Evolutionary conservation across 2,329 filamentous ascomycete species (phyloP), one percentile per base, ranked within the genome.

Genomic region (Xylaria digitata): DNA sequence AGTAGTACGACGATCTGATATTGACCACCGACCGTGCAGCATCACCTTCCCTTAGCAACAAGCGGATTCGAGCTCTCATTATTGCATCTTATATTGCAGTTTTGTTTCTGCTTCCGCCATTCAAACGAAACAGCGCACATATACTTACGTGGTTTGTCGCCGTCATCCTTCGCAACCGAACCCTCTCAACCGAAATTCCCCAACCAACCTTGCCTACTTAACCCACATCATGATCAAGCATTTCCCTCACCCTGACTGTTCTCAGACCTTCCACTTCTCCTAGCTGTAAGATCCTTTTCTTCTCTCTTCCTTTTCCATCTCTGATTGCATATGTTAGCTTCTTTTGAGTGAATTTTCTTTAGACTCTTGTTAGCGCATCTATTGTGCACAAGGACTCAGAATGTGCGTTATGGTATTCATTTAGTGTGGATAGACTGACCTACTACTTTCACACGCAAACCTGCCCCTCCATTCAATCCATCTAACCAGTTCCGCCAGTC

Each of bases 171-270:
- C 57, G 61, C 58, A 62, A 26, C 30, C 42, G 26, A 57, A 26
- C 48, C 26, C 56, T 65, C 57, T 57, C 58, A 62, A 26, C 30
- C 42, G 26, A 57, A 26, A 26, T 32, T 53, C 46, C 54, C 21
- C 55, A 48, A 50, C 67, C 32, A 48, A 46, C 50, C 49, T 48
- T 63, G 54, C 48, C 43, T 32, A 58, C n/a, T n/a, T n/a, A n/a
- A n/a, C 55, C 54, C 63, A 49, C 72, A 75, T 66, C 74, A 75
- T 76, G 73, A 74, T 71, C 72, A 67, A 72, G 71, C 65, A 71
- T 67, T 66, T 68, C 56, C 42, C 63, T 64, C 62, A 56, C 43
- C 55, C 62, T 55, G 23, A 56, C 55, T 61, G 63, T 64, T 68
- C 68, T 59, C 65, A 56, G 69, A 61, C 61, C 26, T 69, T 72